Base-by-base conservation (phyloP, 73 alveolate genomes). In the Paraurostyla sp. region DNA sequence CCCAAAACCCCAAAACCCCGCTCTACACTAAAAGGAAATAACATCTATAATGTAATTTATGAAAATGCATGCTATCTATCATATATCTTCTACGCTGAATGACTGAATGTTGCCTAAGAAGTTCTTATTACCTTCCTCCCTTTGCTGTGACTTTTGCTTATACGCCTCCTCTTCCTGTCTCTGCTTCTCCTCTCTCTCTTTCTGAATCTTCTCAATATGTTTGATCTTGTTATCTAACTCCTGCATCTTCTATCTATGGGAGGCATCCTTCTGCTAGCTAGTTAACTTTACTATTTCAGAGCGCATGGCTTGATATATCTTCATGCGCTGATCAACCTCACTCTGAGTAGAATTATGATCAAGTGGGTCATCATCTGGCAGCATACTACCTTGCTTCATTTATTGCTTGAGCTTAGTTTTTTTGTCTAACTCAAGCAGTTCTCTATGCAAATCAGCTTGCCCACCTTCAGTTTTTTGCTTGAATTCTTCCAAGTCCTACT, bases 401-500 rank as follows among this genome's bases (percentile, higher is more conserved):
- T 51, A 36, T 30, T 54, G 59, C 45, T 78, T 78, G 18, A 43
- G 60, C 40, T 78, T 52, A 16, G 60, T 42, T 32, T 54, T 50
- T 38, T 78, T 78, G 49, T 78, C 89, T 51, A 78, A 35, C 52
- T 78, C 89, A 16, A 51, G 71, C 9, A 78, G 78, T 60, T 78
- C 89, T 54, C 40, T 78, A 43, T 78, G 89, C 9, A 78, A 36
- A 54, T 78, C 89, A n/a, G 40, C 76, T 36, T 78, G 22, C n/a
- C n/a, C n/a, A 36, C 52, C 52, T 18, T 54, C 48, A 41, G 82
- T 59, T 59, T 81, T 81, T 59, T 81, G 11, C 50, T 58, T 52
- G 82, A 81, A 81, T 36, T 81, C 81, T 30, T 40, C 65, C 69
- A 81, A n/a, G n/a, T 81, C 91, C 22, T 81, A 41, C 20, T 33